phyloP scores from a whole-genome alignment of 2,329 filamentous ascomycete genomes.

The Berkeleyomyces rouxiae region DNA sequence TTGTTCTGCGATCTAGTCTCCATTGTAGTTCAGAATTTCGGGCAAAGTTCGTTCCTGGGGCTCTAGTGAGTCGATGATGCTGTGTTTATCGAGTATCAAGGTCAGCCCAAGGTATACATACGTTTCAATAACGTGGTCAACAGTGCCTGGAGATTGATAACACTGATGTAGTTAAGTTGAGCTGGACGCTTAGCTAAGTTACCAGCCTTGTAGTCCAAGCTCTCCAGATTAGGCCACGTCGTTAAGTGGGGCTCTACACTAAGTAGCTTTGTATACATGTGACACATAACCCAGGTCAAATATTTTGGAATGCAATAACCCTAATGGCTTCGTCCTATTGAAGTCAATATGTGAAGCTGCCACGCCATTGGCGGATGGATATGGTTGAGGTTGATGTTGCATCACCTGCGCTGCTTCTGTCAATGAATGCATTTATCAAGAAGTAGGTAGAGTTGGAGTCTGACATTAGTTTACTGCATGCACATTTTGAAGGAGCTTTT shows the following conservation, averaged over 20 bases:
- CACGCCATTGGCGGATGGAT: no score
- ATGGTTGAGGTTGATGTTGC: neutral
- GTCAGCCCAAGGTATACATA: neutral
- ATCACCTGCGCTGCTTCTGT: neutral
- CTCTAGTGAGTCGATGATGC: neutral
- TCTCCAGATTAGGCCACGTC: slow-evolving; percentile 12
- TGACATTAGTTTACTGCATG: no score
- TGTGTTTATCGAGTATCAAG: neutral
- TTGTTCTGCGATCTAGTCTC: neutral
- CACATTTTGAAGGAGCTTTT: no score
- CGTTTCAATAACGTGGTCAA: neutral
- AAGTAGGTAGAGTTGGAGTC: no score
- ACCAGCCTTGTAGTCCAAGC: neutral
- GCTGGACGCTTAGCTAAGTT: neutral
- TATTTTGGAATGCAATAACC: neutral
- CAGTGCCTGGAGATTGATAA: neutral
- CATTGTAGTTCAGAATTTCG: neutral
- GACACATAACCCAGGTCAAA: neutral
- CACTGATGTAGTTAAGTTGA: neutral
- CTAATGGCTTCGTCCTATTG: neutral
- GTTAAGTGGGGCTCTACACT: slow-evolving; percentile 1
- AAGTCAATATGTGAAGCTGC: neutral
- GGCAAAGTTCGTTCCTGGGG: neutral
- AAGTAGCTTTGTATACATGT: neutral
- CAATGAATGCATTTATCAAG: no score